Base-by-base conservation (phyloP, 371 early-diverging fungal genomes). In the Haplosporangium sp. region DNA sequence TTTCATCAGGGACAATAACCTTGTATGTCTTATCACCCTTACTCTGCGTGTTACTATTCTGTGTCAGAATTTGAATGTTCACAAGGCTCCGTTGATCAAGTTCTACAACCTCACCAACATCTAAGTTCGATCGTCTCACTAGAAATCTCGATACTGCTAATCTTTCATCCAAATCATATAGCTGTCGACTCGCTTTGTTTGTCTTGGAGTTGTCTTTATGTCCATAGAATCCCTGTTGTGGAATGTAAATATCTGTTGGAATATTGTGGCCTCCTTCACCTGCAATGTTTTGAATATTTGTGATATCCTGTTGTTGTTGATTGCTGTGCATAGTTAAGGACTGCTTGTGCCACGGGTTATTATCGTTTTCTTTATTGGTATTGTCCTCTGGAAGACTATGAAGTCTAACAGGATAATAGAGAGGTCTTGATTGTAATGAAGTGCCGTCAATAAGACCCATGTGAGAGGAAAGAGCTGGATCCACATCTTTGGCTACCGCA, bases 1-100 rank as follows among this genome's bases (percentile, higher is more conserved):
- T 55, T 55, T 34, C 34, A 15, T 34, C 34, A 27, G 55, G 55
- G 0, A 55, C 17, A 11, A 55, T 15, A 6, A 55, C 55, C 17
- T 8, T 20, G 34, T 34, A 71, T 20, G 53, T 13, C 40, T 58
- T 35, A 55, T 53, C 65, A 61, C 61, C 66, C 45, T 47, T 66
- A 27, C 38, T 65, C 39, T 75, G 66, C n/a, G 35, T 45, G 35
- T 68, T 74, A 40, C 34, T 64, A 59, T 75, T 75, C 15, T 69
- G 69, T 10, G 69, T 75, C 7, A 69, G 20, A 20, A 75, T 69
- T 44, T 75, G 70, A 45, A 75, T 65, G 15, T 40, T 65, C 47
- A 75, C 75, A 27, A 70, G 65, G 35, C 64, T 70, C 35, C 66
- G 68, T 35, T 57, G 47, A 2, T 48, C 42, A 7, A 61, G 58